phyloP scores from a whole-genome alignment of 208 protist species.

The Vickermania ingenoplastis region DNA sequence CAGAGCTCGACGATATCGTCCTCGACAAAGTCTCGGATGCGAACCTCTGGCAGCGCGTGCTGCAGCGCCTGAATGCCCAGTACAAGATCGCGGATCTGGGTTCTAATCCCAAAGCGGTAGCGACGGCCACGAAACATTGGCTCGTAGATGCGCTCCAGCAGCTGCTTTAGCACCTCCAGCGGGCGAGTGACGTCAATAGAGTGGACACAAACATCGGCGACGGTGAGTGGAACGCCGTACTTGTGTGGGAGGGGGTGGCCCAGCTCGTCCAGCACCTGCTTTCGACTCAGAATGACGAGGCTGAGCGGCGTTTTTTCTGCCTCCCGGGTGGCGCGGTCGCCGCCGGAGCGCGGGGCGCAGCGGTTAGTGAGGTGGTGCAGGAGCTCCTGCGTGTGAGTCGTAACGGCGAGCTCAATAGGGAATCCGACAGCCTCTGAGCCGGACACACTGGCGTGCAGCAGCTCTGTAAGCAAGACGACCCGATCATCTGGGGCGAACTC shows the following conservation, averaged over 20 bases:
- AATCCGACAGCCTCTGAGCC: no score
- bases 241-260: background rate
- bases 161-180: constrained; percentile 40
- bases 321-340: constrained; percentile 19
- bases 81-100: constrained; percentile 65
- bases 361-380: background rate
- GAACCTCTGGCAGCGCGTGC: constrained; percentile 44
- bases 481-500: background rate
- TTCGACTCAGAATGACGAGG: background rate
- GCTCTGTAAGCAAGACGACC: background rate
- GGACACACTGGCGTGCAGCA: background rate
- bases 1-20: constrained; percentile 66
- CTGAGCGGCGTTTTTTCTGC: constrained; percentile 13
- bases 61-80: constrained; percentile 48
- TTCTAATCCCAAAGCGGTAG: constrained; percentile 27
- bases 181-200: constrained; percentile 51
- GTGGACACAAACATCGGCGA: constrained; percentile 30
- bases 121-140: constrained; percentile 30
- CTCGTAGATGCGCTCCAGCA: constrained; percentile 66
- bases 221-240: background rate
- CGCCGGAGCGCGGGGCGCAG: background rate
- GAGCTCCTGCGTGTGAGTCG: background rate
- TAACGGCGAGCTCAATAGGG: background rate
- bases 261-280: background rate
- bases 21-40: constrained; percentile 61